These are phyloP conservation scores for Rhododendron griersonianum DNA, from an alignment of 148 eudicot genomes.

Conservation along the genomic window DNA sequence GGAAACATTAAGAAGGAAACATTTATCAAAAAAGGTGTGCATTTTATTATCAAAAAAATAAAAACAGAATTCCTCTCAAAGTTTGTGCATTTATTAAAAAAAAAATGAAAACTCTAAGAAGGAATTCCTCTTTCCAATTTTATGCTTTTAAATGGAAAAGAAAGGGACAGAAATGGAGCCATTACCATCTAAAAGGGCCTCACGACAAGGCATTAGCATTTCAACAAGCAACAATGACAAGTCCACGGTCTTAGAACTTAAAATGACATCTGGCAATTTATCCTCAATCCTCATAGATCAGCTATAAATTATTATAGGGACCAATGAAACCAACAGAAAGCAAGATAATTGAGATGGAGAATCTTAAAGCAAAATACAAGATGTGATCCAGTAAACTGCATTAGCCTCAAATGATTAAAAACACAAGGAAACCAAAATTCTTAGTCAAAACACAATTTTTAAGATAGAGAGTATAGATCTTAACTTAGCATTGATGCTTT, in stretches of 20 bases:
- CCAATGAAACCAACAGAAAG: slow-evolving; percentile 2
- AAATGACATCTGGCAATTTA: neutral
- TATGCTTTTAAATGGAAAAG: neutral
- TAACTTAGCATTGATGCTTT: slow-evolving; percentile 57
- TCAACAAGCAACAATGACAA: neutral
- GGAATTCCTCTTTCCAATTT: neutral
- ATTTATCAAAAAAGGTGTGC: too few species aligned
- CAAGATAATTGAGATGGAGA: neutral
- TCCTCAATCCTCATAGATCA: neutral
- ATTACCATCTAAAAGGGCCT: neutral
- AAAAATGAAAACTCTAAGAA: neutral
- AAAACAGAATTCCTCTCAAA: neutral
- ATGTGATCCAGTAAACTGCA: neutral
- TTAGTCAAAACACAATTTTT: neutral
- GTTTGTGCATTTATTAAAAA: too few species aligned
- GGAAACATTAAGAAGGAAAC: neutral
- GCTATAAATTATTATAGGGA: neutral
- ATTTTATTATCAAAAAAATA: too few species aligned
- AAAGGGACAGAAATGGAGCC: neutral
- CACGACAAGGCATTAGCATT: neutral
- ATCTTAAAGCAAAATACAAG: neutral
- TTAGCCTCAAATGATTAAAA: neutral
- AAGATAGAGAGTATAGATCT: slow-evolving; percentile 12
- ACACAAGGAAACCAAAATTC: neutral
- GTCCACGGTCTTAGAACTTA: neutral